Percentiles rank a stretch among this genome's conserved stretches.
phyloP scores from a whole-genome alignment of 2,329 filamentous ascomycete genomes.

The Fusarium sp. region DNA sequence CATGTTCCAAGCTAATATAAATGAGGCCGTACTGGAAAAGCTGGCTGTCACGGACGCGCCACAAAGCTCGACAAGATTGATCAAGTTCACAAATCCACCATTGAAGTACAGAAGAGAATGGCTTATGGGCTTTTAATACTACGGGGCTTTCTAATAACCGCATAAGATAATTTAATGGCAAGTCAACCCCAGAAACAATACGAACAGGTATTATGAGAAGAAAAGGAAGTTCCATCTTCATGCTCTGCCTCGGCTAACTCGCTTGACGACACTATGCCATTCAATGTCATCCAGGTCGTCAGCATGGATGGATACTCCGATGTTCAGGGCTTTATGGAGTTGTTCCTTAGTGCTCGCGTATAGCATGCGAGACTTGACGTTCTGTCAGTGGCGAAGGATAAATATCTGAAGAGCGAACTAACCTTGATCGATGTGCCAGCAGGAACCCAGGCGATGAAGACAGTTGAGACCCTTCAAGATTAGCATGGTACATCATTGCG shows the following conservation, averaged over 20 bases:
- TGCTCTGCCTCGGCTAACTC: neutral
- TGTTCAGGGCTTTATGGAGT: neutral
- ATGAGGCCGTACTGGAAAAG: neutral
- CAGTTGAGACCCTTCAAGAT: neutral
- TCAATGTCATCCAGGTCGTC: conserved; percentile 3
- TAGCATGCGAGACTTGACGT: neutral
- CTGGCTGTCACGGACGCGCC: neutral
- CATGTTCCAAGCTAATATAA: neutral
- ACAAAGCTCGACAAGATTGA: no score
- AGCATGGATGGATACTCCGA: neutral
- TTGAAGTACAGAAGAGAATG: neutral
- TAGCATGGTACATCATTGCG: neutral
- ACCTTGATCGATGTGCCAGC: neutral
- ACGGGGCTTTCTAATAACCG: neutral
- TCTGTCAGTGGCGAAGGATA: neutral
- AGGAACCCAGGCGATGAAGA: neutral
- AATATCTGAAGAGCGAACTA: neutral
- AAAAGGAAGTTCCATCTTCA: neutral
- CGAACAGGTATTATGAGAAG: no score
- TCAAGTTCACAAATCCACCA: no score
- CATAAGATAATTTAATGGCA: no score
- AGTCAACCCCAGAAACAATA: no score
- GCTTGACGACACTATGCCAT: neutral
- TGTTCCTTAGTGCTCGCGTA: conserved; percentile 1
- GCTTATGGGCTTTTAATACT: neutral